phyloP scores from a whole-genome alignment of 495 filamentous ascomycete genomes.

The Poronia punctata region DNA sequence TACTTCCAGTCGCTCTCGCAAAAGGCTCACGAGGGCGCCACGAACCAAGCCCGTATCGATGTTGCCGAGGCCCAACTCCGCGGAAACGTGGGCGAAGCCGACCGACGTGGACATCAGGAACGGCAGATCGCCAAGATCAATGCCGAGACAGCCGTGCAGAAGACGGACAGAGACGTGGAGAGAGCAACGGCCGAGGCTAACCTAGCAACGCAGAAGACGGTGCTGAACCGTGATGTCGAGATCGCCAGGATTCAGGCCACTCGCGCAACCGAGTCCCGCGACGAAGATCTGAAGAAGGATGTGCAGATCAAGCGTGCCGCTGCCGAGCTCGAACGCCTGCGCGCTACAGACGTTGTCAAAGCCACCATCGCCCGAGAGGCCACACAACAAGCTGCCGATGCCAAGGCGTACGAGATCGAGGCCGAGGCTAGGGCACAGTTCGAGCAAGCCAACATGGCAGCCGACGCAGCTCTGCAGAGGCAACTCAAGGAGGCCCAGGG shows the following conservation, averaged over 20 bases:
- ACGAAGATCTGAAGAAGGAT: constrained; percentile 68
- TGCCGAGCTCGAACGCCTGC: constrained; percentile 70
- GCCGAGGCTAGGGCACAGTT: constrained; percentile 51
- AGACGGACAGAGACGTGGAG: constrained; percentile 75
- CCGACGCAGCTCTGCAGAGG: constrained; percentile 54
- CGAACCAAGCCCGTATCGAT: constrained; percentile 70
- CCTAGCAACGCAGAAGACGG: constrained; percentile 60
- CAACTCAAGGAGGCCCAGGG: constrained; percentile 69
- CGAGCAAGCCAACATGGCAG: constrained; percentile 54
- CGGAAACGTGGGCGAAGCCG: constrained; percentile 73
- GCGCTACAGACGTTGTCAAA: constrained; percentile 69
- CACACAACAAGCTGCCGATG: constrained; percentile 67
- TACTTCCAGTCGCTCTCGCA: constrained; percentile 73
- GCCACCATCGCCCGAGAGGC: constrained; percentile 66
- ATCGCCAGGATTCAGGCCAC: constrained; percentile 64
- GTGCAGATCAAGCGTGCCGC: constrained; percentile 68
- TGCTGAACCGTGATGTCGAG: constrained; percentile 62
- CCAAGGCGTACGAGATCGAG: constrained; percentile 50
- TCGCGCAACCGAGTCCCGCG: constrained; percentile 61
- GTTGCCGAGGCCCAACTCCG: constrained; percentile 72
- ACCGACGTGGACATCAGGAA: constrained; percentile 68
- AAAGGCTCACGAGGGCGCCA: constrained; percentile 77
- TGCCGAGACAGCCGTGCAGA: constrained; percentile 70
- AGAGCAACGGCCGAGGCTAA: constrained; percentile 70
- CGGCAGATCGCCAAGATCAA: constrained; percentile 78